A percentile compares a stretch with the other conserved stretches of the same genome.
These are phyloP conservation scores for Aspergillus hiratsukae DNA, from an alignment of 2,329 filamentous ascomycete species.

Conservation along the genomic window DNA sequence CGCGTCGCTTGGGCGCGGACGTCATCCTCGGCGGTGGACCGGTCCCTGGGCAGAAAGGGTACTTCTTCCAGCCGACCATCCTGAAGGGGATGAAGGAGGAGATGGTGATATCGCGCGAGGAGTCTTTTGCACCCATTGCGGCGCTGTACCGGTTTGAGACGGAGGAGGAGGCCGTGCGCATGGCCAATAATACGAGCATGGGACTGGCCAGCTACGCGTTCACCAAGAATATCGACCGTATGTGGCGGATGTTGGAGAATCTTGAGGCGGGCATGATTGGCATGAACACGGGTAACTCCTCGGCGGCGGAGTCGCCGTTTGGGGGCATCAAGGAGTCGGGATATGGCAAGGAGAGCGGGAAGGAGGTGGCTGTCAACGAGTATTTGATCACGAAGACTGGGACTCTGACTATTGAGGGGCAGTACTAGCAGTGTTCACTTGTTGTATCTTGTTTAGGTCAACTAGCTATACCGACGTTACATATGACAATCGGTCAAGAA, in stretches of 20 bases:
- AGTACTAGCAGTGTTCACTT: constrained; percentile 37
- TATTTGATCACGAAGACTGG: constrained; percentile 63
- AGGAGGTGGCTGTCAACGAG: constrained; percentile 61
- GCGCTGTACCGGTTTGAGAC: constrained; percentile 62
- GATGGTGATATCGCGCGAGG: constrained; percentile 57
- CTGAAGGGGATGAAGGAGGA: constrained; percentile 55
- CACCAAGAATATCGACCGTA: constrained; percentile 62
- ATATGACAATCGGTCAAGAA: background rate
- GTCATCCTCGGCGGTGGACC: constrained; percentile 57
- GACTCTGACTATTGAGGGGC: constrained; percentile 56
- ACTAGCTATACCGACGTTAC: background rate
- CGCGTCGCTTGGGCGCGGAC: constrained; percentile 57
- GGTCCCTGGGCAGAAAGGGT: constrained; percentile 51
- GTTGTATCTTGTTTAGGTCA: background rate
- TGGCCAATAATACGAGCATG: constrained; percentile 61
- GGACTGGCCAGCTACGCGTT: constrained; percentile 65
- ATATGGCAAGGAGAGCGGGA: constrained; percentile 64
- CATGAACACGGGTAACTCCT: constrained; percentile 61
- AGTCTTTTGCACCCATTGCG: constrained; percentile 62
- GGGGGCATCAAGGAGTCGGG: constrained; percentile 65
- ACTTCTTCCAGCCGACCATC: constrained; percentile 68
- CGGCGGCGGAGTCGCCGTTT: constrained; percentile 62
- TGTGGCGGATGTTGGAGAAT: constrained; percentile 63
- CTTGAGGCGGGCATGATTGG: constrained; percentile 68
- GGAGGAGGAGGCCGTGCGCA: constrained; percentile 59